Evolutionary conservation across 106 monocot genomes (phyloP).

Genomic region (Dioscorea dumetorum): DNA sequence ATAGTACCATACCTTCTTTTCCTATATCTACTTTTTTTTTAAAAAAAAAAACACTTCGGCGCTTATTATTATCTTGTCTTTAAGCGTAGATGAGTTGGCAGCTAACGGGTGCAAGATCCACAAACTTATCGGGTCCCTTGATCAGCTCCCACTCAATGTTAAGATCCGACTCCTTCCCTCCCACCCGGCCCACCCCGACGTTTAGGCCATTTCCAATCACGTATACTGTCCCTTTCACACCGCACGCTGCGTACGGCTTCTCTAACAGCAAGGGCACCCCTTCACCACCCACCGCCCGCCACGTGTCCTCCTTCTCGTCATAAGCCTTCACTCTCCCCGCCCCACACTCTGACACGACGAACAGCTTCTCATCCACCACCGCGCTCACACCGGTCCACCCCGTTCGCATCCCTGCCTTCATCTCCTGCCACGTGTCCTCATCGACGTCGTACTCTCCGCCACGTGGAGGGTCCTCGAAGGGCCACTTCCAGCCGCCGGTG

Average conservation of each 20-base stretch:
- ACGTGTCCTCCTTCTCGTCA: slow-evolving; percentile 32
- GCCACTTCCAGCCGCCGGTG: slow-evolving; percentile 80
- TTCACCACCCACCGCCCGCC: slow-evolving; percentile 36
- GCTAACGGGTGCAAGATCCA: slow-evolving; percentile 36
- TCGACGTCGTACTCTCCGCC: slow-evolving; percentile 47
- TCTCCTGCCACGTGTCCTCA: slow-evolving; percentile 50
- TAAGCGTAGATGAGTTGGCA: slow-evolving; percentile 45
- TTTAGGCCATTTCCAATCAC: slow-evolving; percentile 42
- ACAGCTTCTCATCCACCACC: slow-evolving; percentile 28
- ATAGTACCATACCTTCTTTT: no score
- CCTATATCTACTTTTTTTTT: no score
- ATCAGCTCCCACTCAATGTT: slow-evolving; percentile 52
- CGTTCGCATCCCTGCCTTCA: slow-evolving; percentile 55
- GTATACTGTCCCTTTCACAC: slow-evolving; percentile 28
- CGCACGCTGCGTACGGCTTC: slow-evolving; percentile 46
- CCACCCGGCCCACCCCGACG: slow-evolving; percentile 25
- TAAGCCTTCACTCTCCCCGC: slow-evolving; percentile 51
- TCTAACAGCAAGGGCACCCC: slow-evolving; percentile 40
- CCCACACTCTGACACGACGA: slow-evolving; percentile 59
- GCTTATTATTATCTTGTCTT: neutral
- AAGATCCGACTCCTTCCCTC: neutral
- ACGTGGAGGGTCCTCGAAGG: slow-evolving; percentile 45
- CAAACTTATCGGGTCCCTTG: slow-evolving; percentile 34
- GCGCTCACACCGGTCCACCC: slow-evolving; percentile 72
- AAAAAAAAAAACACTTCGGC: no score